These are phyloP conservation scores for Vigna hirtella DNA, from an alignment of 306 rosid genomes.

Conservation along the genomic window DNA sequence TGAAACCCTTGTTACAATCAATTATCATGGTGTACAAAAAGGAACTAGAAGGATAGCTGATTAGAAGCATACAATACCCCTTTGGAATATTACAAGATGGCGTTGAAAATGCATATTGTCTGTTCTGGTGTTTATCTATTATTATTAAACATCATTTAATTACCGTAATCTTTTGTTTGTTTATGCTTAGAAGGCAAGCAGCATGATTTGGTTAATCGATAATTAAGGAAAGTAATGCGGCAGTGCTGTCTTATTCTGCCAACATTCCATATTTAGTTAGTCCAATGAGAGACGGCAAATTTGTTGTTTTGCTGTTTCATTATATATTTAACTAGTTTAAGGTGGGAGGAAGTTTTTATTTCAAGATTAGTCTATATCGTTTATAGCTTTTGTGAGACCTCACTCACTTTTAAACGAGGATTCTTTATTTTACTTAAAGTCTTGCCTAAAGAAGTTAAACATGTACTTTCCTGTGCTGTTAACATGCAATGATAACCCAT, in stretches of 20 bases:
- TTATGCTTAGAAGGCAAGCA: constrained; percentile 65
- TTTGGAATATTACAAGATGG: constrained; percentile 38
- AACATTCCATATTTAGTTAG: constrained; percentile 55
- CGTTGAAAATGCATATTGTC: constrained; percentile 35
- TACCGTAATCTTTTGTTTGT: constrained; percentile 25
- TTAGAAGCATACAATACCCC: neutral
- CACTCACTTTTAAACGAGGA: neutral
- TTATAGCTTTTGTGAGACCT: neutral
- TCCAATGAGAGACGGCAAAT: constrained; percentile 49
- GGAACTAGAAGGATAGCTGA: constrained; percentile 15
- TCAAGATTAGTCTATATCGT: neutral
- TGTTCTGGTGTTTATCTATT: constrained; percentile 27
- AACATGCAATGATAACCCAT: constrained; percentile 46
- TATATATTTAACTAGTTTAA: constrained; percentile 4
- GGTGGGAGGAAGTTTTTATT: constrained; percentile 2
- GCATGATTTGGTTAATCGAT: constrained; percentile 44
- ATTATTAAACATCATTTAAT: constrained; percentile 21
- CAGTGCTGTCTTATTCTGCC: constrained; percentile 40
- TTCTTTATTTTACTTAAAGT: constrained; percentile 16
- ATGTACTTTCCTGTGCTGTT: constrained; percentile 7
- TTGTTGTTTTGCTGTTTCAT: constrained; percentile 38
- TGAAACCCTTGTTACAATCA: constrained; percentile 25
- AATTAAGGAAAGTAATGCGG: constrained; percentile 37
- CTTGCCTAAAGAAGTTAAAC: neutral
- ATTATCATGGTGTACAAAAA: constrained; percentile 13